These are phyloP conservation scores for Huntiella abstrusa DNA, from an alignment of 2,329 filamentous ascomycete species.

Conservation along the genomic window DNA sequence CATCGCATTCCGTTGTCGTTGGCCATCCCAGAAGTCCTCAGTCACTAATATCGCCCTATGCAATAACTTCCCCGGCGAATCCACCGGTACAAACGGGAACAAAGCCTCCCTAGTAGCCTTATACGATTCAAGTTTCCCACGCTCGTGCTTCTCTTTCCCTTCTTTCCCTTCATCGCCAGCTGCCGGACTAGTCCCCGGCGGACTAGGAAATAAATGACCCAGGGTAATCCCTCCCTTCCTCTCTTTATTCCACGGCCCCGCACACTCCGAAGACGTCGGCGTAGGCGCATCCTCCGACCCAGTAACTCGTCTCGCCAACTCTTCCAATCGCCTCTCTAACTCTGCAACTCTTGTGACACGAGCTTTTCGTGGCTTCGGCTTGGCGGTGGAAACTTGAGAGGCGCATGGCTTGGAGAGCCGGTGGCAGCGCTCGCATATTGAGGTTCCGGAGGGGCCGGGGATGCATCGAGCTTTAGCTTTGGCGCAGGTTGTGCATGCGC, in stretches of 20 bases:
- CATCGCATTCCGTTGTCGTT: slow-evolving; percentile 25
- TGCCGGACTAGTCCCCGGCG: too few species aligned
- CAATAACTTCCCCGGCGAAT: too few species aligned
- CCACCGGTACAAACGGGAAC: too few species aligned
- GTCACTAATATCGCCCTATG: slow-evolving; percentile 26
- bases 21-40: slow-evolving; percentile 23
- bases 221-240: too few species aligned
- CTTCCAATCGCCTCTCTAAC: slow-evolving; percentile 30
- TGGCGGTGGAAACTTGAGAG: slow-evolving; percentile 28
- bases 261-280: not conserved
- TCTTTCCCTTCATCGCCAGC: too few species aligned
- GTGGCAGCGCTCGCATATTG: slow-evolving; percentile 31
- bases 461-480: slow-evolving; percentile 33
- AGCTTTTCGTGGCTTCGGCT: slow-evolving; percentile 15
- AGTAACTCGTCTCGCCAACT: slow-evolving; percentile 26
- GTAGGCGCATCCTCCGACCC: not conserved
- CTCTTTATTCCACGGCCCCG: not conserved
- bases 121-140: too few species aligned
- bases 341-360: slow-evolving; percentile 26
- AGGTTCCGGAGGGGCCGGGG: slow-evolving; percentile 21
- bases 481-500: slow-evolving; percentile 31
- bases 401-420: slow-evolving; percentile 29
- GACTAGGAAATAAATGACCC: too few species aligned
- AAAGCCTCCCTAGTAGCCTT: too few species aligned
- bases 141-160: too few species aligned